Conservation (phyloP, 2,329 filamentous ascomycete species). For the Ascochyta lentis region DNA sequence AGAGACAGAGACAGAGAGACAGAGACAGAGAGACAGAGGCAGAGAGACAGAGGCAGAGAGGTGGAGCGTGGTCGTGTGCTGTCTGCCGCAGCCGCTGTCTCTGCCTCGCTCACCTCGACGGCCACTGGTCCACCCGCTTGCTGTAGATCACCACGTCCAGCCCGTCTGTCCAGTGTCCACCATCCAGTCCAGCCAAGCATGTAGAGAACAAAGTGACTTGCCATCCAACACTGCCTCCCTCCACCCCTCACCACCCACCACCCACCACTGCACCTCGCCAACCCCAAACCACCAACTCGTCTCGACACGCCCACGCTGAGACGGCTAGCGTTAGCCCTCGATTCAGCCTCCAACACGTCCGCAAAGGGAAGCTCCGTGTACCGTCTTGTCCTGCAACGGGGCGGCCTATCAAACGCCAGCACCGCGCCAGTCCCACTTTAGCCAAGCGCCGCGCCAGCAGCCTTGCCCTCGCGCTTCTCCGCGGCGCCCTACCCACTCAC, state of each 20-base stretch:
- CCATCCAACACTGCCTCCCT: background rate
- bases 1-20: too few relatives aligned
- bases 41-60: too few relatives aligned
- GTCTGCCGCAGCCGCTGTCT: constrained; percentile 1
- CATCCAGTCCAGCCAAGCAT: background rate
- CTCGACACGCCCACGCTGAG: constrained; percentile 2
- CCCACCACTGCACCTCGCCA: too few relatives aligned
- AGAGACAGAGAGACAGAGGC: too few relatives aligned
- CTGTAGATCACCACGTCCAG: constrained; percentile 8
- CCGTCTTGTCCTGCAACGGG: too few relatives aligned
- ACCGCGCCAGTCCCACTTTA: background rate
- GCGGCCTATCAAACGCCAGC: background rate
- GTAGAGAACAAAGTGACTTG: too few relatives aligned
- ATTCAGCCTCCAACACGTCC: constrained; percentile 6
- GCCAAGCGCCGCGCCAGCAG: background rate
- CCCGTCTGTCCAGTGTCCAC: background rate
- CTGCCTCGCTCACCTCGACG: background rate
- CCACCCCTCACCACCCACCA: too few relatives aligned
- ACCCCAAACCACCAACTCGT: background rate
- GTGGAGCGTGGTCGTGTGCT: constrained; percentile 36
- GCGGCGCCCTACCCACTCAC: too few relatives aligned
- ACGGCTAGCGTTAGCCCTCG: background rate
- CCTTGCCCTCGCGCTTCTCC: background rate
- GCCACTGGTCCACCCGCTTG: background rate
- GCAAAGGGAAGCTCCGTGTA: background rate